A percentile compares a stretch with the other conserved stretches of the same genome.
Conservation (phyloP, 805 yeast species). For the Suhomyces prunicola region DNA sequence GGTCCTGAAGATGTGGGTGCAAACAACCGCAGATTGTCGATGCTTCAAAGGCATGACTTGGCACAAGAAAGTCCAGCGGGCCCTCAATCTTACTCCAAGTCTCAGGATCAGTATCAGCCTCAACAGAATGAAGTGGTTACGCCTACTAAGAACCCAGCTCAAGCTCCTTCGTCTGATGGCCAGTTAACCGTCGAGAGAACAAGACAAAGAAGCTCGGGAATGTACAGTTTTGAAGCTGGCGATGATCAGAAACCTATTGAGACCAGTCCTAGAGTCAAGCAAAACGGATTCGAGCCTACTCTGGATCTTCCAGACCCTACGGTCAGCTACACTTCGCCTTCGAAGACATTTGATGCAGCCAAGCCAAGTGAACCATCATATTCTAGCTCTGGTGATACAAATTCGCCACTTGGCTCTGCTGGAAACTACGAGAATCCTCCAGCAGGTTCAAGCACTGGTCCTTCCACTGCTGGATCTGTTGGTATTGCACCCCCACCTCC, state of each 20-base stretch:
- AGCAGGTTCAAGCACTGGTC: neutral
- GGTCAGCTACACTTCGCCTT: constrained; percentile 4
- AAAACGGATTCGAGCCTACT: neutral
- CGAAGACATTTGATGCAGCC: neutral
- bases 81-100: neutral
- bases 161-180: constrained; percentile 3
- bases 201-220: constrained; percentile 15
- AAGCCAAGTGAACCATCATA: neutral
- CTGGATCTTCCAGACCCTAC: constrained; percentile 8
- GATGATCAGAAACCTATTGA: constrained; percentile 33
- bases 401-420: neutral
- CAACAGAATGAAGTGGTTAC: neutral
- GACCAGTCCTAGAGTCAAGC: constrained; percentile 22
- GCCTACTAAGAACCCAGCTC: neutral
- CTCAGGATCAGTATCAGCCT: neutral
- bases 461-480: neutral
- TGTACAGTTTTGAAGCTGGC: constrained; percentile 41
- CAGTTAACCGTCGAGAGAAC: constrained; percentile 11
- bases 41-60: constrained; percentile 34
- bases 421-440: neutral
- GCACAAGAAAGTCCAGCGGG: constrained; percentile 7
- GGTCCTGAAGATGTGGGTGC: constrained; percentile 12
- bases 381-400: neutral
- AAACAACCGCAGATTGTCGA: constrained; percentile 25
- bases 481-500: constrained; percentile 35